phyloP scores from a whole-genome alignment of 1,139 yeast genomes.

The Yamadazyma blattariae region DNA sequence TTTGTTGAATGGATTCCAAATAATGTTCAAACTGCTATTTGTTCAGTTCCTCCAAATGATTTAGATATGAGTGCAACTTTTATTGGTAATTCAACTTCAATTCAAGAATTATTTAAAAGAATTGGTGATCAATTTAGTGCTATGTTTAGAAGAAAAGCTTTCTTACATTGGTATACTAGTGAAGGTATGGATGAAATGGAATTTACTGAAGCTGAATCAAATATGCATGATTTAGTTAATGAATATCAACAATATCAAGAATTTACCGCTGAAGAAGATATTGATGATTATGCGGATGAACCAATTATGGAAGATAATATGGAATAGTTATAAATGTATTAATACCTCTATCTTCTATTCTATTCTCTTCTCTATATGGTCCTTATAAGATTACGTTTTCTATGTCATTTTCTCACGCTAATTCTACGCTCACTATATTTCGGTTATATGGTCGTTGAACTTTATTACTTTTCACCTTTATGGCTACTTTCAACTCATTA shows the following conservation, averaged over 20 bases:
- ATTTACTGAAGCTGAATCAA: conserved; percentile 82
- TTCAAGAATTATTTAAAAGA: conserved; percentile 86
- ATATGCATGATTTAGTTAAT: conserved; percentile 82
- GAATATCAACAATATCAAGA: conserved; percentile 94
- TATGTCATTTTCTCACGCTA: no score
- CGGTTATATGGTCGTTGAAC: no score
- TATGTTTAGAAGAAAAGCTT: conserved; percentile 91
- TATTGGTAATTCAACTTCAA: conserved; percentile 88
- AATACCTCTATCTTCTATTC: conserved; percentile 3
- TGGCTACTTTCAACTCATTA: no score
- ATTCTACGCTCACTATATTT: no score
- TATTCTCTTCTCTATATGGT: neutral
- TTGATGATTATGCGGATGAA: conserved; percentile 65
- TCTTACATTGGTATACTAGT: conserved; percentile 92
- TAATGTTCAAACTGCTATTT: conserved; percentile 90
- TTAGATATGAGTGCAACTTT: conserved; percentile 89
- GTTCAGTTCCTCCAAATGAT: conserved; percentile 85
- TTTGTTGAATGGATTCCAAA: conserved; percentile 98
- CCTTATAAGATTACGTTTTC: no score
- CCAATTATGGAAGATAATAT: conserved; percentile 55
- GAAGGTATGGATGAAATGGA: conserved; percentile 97
- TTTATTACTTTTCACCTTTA: no score
- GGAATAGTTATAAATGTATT: conserved; percentile 26
- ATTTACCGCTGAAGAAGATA: conserved; percentile 72
- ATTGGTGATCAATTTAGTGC: conserved; percentile 87